Evolutionary conservation across 352 stramenopile species (phyloP), one percentile per base, ranked within the genome.

Genomic region (Phytophthora citrophthora): DNA sequence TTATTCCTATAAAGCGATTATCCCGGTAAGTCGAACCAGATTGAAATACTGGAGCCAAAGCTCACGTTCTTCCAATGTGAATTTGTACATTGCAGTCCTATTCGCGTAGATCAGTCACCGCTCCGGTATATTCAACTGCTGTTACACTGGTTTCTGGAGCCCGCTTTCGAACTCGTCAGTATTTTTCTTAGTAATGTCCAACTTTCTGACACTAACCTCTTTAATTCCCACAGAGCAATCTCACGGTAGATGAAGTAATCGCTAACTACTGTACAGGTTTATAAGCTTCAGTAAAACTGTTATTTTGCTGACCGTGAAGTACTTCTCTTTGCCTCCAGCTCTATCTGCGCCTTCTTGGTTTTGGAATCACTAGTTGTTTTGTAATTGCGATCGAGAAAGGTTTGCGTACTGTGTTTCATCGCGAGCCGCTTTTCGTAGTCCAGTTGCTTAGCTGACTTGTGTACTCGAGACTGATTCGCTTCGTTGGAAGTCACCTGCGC

Each of bases 311-410:
- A 26, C 24, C 52, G 38, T n/a, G 16, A 24, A 51, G 43, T 18
- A 18, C 58, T 70, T 11, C 76, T 73, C 38, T 80, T 78, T 52
- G 54, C 51, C 54, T 86, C 66, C 2, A 87, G 61, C 43, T 89
- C 66, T 23, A 72, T 10, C 39, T 92, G 79, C 0, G 77, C 72
- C 50, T 81, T 82, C 41, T 81, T 90, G n/a, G 74, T 76, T 61
- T 89, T 90, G 0, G 77, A 75, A n/a, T 61, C 79, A 16, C 53
- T 65, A 45, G 31, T 83, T 3, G 64, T 63, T 29, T 61, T 67
- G 57, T 91, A 89, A 52, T 92, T 91, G 18, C 81, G 81, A n/a
- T 89, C 79, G 4, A 89, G 68, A 29, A 90, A 90, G 1, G 71
- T 79, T 53, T 71, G 74, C 36, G 84, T 70, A 10, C 69, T 74